These are phyloP conservation scores for Suillus subaureus DNA, from an alignment of 768 basidiomycete species.

Conservation along the genomic window DNA sequence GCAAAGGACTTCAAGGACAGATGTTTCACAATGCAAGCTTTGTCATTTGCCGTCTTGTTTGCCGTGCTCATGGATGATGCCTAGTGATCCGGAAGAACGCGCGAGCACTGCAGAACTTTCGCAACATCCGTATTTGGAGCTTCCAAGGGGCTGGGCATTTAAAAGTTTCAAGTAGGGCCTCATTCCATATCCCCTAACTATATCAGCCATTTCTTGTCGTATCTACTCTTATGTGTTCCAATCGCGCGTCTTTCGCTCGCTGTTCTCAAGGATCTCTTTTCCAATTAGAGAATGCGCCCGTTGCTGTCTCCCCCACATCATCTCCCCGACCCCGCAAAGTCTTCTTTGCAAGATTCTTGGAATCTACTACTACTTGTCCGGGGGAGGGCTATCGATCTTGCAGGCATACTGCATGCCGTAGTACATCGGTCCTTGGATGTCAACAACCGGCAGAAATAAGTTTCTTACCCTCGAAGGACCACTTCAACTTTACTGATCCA, in stretches of 20 bases:
- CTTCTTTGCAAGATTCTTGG: slow-evolving; percentile 10
- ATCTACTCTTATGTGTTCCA: slow-evolving; percentile 23
- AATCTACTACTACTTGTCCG: background rate
- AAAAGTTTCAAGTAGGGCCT: slow-evolving; percentile 43
- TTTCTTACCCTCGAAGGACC: slow-evolving; percentile 55
- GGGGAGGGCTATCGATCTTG: slow-evolving; percentile 38
- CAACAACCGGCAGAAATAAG: background rate
- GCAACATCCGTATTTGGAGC: slow-evolving; percentile 74
- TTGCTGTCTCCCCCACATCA: slow-evolving; percentile 7
- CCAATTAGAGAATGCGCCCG: slow-evolving; percentile 23
- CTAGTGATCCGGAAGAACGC: slow-evolving; percentile 81
- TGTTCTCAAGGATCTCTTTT: slow-evolving; percentile 36
- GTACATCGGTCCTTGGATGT: slow-evolving; percentile 3
- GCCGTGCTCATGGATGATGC: slow-evolving; percentile 9
- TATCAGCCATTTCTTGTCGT: slow-evolving; percentile 25
- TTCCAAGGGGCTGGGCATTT: slow-evolving; percentile 77
- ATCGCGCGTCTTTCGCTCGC: slow-evolving; percentile 15
- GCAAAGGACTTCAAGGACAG: slow-evolving; percentile 85
- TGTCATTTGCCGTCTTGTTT: background rate
- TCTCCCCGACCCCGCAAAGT: slow-evolving; percentile 19
- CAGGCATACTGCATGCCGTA: slow-evolving; percentile 49
- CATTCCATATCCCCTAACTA: slow-evolving; percentile 13
- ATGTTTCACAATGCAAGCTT: slow-evolving; percentile 85
- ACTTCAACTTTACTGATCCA: slow-evolving; percentile 52
- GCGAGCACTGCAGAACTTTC: slow-evolving; percentile 79